These are phyloP conservation scores for Candida maesae DNA, from an alignment of 805 yeast genomes.

Conservation along the genomic window DNA sequence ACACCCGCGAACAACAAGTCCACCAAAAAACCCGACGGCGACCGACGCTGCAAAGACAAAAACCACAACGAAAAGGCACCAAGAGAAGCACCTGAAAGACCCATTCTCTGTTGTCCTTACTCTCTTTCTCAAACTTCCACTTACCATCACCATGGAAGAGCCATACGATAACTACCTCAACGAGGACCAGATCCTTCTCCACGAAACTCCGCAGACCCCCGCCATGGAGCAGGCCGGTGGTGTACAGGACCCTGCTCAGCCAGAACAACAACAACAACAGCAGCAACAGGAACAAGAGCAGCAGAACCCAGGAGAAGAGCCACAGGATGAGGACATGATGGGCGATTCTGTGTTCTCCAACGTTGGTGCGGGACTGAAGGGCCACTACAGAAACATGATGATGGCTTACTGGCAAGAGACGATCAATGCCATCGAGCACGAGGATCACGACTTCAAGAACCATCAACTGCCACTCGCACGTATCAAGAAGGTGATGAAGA, in stretches of 20 bases:
- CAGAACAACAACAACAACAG: conserved; percentile 32
- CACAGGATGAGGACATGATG: conserved; percentile 33
- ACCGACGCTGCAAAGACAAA: too few relatives aligned
- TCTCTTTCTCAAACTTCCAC: background rate
- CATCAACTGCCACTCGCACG: conserved; percentile 95
- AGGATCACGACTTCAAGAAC: conserved; percentile 84
- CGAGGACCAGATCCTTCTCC: conserved; percentile 21
- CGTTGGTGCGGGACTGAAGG: conserved; percentile 89
- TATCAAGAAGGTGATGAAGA: conserved; percentile 95
- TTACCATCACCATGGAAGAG: conserved; percentile 15
- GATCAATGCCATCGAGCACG: conserved; percentile 82
- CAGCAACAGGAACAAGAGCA: too few relatives aligned
- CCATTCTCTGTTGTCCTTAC: background rate
- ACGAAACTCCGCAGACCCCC: conserved; percentile 4
- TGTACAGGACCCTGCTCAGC: conserved; percentile 20
- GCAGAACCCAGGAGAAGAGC: too few relatives aligned
- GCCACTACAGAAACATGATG: conserved; percentile 81
- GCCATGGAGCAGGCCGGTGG: conserved; percentile 4
- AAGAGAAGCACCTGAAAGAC: too few relatives aligned
- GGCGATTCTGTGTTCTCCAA: conserved; percentile 73
- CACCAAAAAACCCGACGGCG: too few relatives aligned
- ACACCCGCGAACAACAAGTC: background rate
- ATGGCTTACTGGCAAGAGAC: conserved; percentile 98
- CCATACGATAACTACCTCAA: conserved; percentile 17
- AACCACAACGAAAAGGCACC: background rate